phyloP scores from a whole-genome alignment of 2,329 filamentous ascomycete genomes.

The Paecilomyces sp. region DNA sequence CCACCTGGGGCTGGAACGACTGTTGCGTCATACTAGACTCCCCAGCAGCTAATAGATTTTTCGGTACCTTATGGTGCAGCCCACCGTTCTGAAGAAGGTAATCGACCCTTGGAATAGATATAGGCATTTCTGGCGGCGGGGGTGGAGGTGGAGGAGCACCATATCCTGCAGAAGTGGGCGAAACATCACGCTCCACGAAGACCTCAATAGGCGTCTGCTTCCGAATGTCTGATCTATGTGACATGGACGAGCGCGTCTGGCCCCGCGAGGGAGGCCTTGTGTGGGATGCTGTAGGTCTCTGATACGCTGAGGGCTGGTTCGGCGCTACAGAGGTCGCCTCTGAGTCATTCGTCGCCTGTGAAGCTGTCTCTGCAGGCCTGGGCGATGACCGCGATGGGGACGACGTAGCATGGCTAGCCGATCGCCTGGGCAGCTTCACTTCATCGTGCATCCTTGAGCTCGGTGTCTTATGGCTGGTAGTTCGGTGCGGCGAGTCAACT shows the following conservation, averaged over 20 bases:
- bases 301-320: slow-evolving; percentile 28
- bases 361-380: slow-evolving; percentile 25
- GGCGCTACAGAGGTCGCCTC: slow-evolving; percentile 41
- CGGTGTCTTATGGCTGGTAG: slow-evolving; percentile 27
- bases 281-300: slow-evolving; percentile 21
- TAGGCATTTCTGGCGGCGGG: slow-evolving; percentile 58
- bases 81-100: slow-evolving; percentile 89
- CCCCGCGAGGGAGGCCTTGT: slow-evolving; percentile 28
- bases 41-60: slow-evolving; percentile 54
- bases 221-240: slow-evolving; percentile 12
- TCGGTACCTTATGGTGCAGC: slow-evolving; percentile 62
- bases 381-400: slow-evolving; percentile 29
- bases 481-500: slow-evolving; percentile 26
- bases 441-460: slow-evolving; percentile 26
- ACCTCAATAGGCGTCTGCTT: slow-evolving; percentile 28
- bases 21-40: slow-evolving; percentile 50
- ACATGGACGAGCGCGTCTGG: slow-evolving; percentile 25
- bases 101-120: slow-evolving; percentile 75
- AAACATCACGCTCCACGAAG: slow-evolving; percentile 25
- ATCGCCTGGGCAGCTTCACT: slow-evolving; percentile 23
- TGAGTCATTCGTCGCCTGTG: slow-evolving; percentile 33
- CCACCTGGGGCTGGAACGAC: slow-evolving; percentile 56
- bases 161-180: slow-evolving; percentile 20
- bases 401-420: slow-evolving; percentile 21
- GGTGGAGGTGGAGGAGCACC: slow-evolving; percentile 62